phyloP scores from a whole-genome alignment of 805 yeast genomes.

The Cyberlindnera euphorbiiphila region DNA sequence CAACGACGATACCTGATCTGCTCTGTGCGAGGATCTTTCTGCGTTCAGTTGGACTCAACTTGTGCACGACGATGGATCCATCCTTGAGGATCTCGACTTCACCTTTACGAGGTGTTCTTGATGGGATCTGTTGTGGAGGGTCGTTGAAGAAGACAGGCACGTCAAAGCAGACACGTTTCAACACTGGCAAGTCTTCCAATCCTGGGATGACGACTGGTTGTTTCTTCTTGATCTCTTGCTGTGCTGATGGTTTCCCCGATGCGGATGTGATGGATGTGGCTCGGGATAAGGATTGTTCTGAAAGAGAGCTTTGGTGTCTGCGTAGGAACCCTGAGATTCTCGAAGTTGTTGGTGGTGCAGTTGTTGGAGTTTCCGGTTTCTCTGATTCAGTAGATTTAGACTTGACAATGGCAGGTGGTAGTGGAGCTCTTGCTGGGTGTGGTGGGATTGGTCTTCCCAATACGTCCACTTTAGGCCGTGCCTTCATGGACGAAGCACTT shows the following conservation, averaged over 20 bases:
- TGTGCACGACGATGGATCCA: slow-evolving; percentile 51
- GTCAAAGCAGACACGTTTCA: slow-evolving; percentile 74
- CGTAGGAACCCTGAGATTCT: slow-evolving; percentile 13
- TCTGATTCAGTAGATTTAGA: slow-evolving; percentile 7
- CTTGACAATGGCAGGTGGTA: slow-evolving; percentile 45
- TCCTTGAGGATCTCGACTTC: slow-evolving; percentile 63
- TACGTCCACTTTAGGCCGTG: slow-evolving; percentile 28
- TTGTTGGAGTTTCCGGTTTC: slow-evolving; percentile 5
- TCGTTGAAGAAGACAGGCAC: slow-evolving; percentile 71
- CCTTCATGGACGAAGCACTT: not conserved
- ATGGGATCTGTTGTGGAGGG: slow-evolving; percentile 94
- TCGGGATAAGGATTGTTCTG: slow-evolving; percentile 11
- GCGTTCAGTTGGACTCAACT: slow-evolving; percentile 52
- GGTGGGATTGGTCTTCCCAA: slow-evolving; percentile 47
- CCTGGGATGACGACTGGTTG: slow-evolving; percentile 35
- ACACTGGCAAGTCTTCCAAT: slow-evolving; percentile 34
- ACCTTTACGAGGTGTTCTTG: slow-evolving; percentile 77
- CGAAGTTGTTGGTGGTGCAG: slow-evolving; percentile 6
- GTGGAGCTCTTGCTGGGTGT: slow-evolving; percentile 43
- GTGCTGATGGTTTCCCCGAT: not conserved
- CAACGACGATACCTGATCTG: slow-evolving; percentile 73
- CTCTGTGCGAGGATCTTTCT: slow-evolving; percentile 38
- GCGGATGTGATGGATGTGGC: slow-evolving; percentile 5
- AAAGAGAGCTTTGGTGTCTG: slow-evolving; percentile 8
- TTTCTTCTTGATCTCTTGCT: slow-evolving; percentile 5